Base-by-base conservation (phyloP, 1,284 basidiomycete species). In the Austropuccinia psidii region DNA sequence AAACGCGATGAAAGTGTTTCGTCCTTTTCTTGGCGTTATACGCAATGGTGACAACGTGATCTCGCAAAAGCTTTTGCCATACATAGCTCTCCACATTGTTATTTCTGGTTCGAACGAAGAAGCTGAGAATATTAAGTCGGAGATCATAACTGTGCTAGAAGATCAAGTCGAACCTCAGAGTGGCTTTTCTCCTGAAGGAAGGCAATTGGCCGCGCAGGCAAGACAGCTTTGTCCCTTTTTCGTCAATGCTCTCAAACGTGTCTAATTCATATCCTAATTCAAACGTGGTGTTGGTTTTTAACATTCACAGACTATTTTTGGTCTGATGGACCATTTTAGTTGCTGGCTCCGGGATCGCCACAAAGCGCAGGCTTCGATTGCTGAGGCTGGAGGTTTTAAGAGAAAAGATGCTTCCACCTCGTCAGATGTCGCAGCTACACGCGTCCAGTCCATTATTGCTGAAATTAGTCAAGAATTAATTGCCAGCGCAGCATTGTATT, bases 261-360 rank as follows among this genome's bases (percentile, higher is more conserved):
- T 50, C n/a, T 50, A 50, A n/a, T 50, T n/a, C n/a, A 47, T 15
- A 24, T 33, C 7, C 29, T 8, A 41, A 15, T 41, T 65, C 19
- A 17, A 57, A 8, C n/a, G 3, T 19, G 35, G 41, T 43, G 24
- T 21, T 39, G 17, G 45, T 31, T 58, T 33, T n/a, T n/a, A 67
- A 39, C 19, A 62, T 72, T 24, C n/a, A 3, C 75, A 97, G 91
- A 91, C 88, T 9, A 87, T 98, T 17, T 99, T 99, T 80, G 89
- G 89, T 81, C 84, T 98, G 47, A 87, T 99, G 82, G 96, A 99
- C 78, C 95, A 98, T 79, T 84, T 98, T 9, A 94, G 89, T 80
- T 90, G 89, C 78, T 98, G 93, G 89, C 86, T 94, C 60, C 87
- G 84, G 37, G 81, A 83, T 67, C 80, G 82, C 1, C 78, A 90